Conservation (phyloP, 2,329 filamentous ascomycete genomes). For the Hymenoscyphus albidus region DNA sequence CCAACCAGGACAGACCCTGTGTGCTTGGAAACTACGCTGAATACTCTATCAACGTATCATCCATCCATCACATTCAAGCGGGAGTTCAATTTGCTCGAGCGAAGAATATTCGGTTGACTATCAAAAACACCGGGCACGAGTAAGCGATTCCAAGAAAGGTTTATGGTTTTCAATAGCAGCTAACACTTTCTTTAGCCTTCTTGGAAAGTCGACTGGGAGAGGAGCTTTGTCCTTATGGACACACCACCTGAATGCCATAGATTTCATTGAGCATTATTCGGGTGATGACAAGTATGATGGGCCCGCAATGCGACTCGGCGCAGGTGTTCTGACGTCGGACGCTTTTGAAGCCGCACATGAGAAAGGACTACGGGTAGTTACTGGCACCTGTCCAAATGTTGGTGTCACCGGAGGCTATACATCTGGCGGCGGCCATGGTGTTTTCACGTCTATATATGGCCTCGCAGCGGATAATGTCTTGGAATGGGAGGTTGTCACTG, state of each 20-base stretch:
- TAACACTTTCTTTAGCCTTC: conserved; percentile 28
- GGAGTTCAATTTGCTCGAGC: conserved; percentile 34
- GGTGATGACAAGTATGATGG: not conserved
- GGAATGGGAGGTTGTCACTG: not conserved
- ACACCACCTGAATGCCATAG: conserved; percentile 42
- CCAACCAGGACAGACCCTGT: conserved; percentile 28
- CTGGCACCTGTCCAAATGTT: not conserved
- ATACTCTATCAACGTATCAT: conserved; percentile 22
- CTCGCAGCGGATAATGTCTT: not conserved
- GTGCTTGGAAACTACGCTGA: conserved; percentile 6
- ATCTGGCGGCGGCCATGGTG: not conserved
- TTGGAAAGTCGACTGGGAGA: conserved; percentile 43
- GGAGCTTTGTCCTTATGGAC: conserved; percentile 46
- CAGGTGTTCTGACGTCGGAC: not conserved
- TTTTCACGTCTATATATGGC: not conserved
- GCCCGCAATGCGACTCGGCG: not conserved
- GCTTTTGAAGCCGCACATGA: not conserved
- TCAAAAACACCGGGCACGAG: conserved; percentile 44
- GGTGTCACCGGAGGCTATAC: conserved; percentile 1
- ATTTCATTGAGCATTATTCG: conserved; percentile 35
- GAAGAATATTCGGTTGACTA: conserved; percentile 31
- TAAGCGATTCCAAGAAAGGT: conserved; percentile 26
- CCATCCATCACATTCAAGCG: not conserved
- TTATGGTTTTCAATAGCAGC: not conserved
- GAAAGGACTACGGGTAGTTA: not conserved